A percentile compares a stretch with the other conserved stretches of the same genome.
Evolutionary conservation across 129 eudicot species (phyloP).

Genomic region (Saposhnikovia divaricata): DNA sequence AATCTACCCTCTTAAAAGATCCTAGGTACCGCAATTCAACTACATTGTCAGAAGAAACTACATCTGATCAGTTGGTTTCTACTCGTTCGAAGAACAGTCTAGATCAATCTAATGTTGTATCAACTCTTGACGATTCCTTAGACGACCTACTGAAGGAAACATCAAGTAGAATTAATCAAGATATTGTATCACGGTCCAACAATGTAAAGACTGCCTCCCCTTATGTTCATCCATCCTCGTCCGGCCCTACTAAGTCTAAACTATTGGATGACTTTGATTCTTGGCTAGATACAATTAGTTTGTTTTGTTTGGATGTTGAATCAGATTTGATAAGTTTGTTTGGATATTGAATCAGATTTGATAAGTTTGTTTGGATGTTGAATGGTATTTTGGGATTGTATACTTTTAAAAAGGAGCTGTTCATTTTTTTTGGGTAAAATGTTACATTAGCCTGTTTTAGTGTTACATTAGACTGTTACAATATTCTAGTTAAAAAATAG

Average conservation of each 20-base stretch:
- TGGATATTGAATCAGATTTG: no score
- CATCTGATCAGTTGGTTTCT: not conserved
- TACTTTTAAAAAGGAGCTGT: no score
- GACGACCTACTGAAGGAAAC: conserved; percentile 66
- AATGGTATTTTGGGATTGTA: no score
- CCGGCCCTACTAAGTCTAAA: conserved; percentile 33
- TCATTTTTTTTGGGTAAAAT: no score
- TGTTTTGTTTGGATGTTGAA: no score
- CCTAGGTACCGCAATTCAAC: not conserved
- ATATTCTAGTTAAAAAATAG: no score
- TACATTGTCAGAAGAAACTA: not conserved
- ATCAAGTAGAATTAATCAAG: conserved; percentile 20
- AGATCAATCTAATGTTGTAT: not conserved
- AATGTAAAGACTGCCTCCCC: conserved; percentile 14
- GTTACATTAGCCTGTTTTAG: no score
- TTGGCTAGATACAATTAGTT: conserved; percentile 79
- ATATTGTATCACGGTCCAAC: conserved; percentile 4
- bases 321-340: no score
- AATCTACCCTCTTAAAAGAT: conserved; percentile 1
- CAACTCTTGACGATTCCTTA: conserved; percentile 38
- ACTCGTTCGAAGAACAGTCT: not conserved
- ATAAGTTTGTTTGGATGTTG: no score
- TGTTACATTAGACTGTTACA: no score
- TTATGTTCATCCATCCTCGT: conserved; percentile 5
- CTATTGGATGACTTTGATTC: conserved; percentile 79